Evolutionary conservation across 2,329 filamentous ascomycete species (phyloP).

Genomic region (Alternaria sp.): DNA sequence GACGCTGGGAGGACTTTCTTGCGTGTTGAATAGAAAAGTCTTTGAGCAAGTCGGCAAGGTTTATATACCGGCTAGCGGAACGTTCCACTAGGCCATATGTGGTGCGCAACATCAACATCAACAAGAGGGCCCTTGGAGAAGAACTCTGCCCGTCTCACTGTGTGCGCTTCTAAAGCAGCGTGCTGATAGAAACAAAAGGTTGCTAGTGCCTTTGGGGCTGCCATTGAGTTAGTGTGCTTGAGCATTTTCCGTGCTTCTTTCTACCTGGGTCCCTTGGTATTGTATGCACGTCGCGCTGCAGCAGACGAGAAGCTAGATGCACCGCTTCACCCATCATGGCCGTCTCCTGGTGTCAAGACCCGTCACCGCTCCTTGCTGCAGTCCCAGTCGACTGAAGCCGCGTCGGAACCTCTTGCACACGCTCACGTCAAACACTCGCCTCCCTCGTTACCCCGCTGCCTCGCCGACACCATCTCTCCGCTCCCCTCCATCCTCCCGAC

Average conservation of each 20-base stretch:
- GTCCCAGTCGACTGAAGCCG: conserved; percentile 22
- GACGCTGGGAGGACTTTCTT: conserved; percentile 48
- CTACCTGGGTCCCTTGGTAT: background rate
- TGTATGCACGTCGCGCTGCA: conserved; percentile 18
- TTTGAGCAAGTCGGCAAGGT: conserved; percentile 1
- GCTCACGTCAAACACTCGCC: conserved; percentile 35
- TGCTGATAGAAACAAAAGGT: background rate
- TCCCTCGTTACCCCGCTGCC: conserved; percentile 42
- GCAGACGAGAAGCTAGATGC: conserved; percentile 37
- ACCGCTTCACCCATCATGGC: conserved; percentile 47
- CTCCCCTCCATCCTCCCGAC: conserved; percentile 26
- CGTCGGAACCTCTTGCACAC: conserved; percentile 38
- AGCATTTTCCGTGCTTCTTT: conserved; percentile 14
- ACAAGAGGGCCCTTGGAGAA: background rate
- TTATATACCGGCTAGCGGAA: background rate
- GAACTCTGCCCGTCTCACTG: background rate
- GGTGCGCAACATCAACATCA: background rate
- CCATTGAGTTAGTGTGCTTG: background rate
- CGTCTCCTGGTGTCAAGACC: conserved; percentile 16
- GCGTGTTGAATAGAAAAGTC: conserved; percentile 34
- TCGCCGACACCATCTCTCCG: conserved; percentile 20
- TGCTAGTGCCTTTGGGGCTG: background rate
- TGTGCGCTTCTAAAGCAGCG: background rate
- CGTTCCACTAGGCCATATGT: background rate
- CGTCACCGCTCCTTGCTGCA: conserved; percentile 36